phyloP scores from a whole-genome alignment of 805 yeast species.

The Kodamaea lidongshanica region DNA sequence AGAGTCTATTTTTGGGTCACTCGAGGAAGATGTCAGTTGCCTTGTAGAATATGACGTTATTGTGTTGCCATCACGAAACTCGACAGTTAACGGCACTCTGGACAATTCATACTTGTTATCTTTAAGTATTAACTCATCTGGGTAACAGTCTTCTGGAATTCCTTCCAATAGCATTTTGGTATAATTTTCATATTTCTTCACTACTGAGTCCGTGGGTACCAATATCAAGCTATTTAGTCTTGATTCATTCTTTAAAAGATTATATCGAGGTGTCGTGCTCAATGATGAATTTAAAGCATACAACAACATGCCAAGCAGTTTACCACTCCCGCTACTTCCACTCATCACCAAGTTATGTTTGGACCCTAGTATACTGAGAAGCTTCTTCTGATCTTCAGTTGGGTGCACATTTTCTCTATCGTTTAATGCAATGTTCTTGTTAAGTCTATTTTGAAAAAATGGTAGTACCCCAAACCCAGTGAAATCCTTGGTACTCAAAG shows the following conservation, averaged over 20 bases:
- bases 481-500: slow-evolving; percentile 13
- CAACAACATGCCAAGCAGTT: slow-evolving; percentile 14
- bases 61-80: slow-evolving; percentile 8
- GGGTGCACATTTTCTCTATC: slow-evolving; percentile 13
- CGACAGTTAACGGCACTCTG: slow-evolving; percentile 15
- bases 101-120: slow-evolving; percentile 9
- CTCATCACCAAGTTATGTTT: slow-evolving; percentile 12
- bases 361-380: slow-evolving; percentile 15
- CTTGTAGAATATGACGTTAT: slow-evolving; percentile 2
- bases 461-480: slow-evolving; percentile 19
- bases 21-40: not conserved
- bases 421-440: slow-evolving; percentile 7
- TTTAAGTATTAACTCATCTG: slow-evolving; percentile 12
- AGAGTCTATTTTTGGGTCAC: not conserved
- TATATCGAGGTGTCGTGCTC: slow-evolving; percentile 15
- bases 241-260: slow-evolving; percentile 7
- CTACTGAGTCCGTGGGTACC: slow-evolving; percentile 20
- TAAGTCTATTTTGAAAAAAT: slow-evolving; percentile 17
- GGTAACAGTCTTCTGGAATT: slow-evolving; percentile 19
- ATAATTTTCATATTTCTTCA: slow-evolving; percentile 14
- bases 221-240: slow-evolving; percentile 16
- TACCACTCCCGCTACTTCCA: slow-evolving; percentile 17
- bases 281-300: slow-evolving; percentile 17
- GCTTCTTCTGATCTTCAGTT: slow-evolving; percentile 15
- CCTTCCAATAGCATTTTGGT: slow-evolving; percentile 12